These are phyloP conservation scores for Fusarium sp. DNA, from an alignment of 2,329 filamentous ascomycete species.

Conservation along the genomic window DNA sequence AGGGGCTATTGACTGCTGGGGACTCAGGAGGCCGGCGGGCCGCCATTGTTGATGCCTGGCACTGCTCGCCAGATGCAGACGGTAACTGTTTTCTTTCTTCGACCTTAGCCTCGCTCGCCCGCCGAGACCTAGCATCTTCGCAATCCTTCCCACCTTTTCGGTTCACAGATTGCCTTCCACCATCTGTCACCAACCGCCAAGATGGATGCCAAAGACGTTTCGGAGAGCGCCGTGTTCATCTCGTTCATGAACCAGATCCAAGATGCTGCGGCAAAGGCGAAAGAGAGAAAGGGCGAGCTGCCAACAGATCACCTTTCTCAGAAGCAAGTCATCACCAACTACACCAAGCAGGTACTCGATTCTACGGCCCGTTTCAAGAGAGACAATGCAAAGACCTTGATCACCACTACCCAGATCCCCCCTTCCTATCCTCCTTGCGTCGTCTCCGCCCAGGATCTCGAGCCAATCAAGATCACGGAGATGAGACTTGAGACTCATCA, in stretches of 20 bases:
- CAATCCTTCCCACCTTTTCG: neutral
- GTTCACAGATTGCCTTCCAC: neutral
- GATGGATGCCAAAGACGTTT: conserved; percentile 6
- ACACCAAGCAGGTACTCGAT: neutral
- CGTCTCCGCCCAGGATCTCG: neutral
- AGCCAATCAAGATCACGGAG: neutral
- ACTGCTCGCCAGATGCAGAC: neutral
- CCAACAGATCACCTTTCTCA: conserved; percentile 1
- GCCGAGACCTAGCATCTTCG: neutral
- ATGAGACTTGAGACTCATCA: conserved; percentile 34
- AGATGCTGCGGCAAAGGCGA: neutral
- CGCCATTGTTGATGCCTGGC: neutral
- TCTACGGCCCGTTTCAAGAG: neutral
- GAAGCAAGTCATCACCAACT: neutral
- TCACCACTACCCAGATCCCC: neutral
- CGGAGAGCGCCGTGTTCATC: neutral
- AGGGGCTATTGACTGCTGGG: too few relatives aligned
- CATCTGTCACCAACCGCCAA: neutral
- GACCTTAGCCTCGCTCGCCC: neutral
- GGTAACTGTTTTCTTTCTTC: neutral
- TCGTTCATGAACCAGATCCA: neutral
- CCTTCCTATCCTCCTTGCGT: conserved; percentile 15
- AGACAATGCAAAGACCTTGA: neutral
- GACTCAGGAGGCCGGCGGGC: neutral
- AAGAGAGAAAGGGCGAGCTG: conserved; percentile 7